These are phyloP conservation scores for Fusarium abutilonis DNA, from an alignment of 2,329 filamentous ascomycete genomes.

Conservation along the genomic window DNA sequence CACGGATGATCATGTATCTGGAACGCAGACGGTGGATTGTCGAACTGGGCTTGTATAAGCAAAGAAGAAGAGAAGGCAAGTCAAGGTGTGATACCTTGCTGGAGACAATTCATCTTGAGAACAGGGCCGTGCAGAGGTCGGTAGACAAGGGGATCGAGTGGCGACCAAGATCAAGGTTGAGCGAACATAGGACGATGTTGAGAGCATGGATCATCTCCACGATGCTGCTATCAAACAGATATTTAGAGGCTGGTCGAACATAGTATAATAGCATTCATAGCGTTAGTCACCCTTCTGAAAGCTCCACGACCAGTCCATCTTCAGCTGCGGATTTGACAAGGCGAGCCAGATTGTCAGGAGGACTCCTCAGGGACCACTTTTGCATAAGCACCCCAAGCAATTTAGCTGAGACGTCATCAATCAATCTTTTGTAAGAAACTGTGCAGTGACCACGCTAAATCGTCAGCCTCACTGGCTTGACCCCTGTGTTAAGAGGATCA, in stretches of 20 bases:
- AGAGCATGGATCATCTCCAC: conserved; percentile 17
- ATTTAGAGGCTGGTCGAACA: conserved; percentile 5
- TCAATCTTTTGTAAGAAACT: neutral
- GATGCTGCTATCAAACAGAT: conserved; percentile 28
- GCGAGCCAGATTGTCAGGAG: conserved; percentile 4
- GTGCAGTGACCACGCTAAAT: neutral
- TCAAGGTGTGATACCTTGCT: neutral
- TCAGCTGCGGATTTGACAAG: neutral
- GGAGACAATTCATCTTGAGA: conserved; percentile 8
- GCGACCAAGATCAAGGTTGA: conserved; percentile 8
- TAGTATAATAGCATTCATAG: neutral
- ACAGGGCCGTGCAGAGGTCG: neutral
- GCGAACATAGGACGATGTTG: neutral
- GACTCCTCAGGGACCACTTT: neutral
- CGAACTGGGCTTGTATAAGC: neutral
- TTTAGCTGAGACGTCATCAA: conserved; percentile 14
- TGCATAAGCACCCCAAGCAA: neutral
- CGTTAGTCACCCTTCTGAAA: neutral
- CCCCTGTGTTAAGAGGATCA: neutral
- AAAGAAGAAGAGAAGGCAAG: neutral
- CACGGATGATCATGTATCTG: conserved; percentile 13
- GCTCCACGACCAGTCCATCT: conserved; percentile 5
- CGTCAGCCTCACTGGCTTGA: conserved; percentile 16
- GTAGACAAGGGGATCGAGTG: neutral
- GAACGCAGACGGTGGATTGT: conserved; percentile 1